Conservation (phyloP, 192 early-diverging fungal species). For the Backusella macrospora region DNA sequence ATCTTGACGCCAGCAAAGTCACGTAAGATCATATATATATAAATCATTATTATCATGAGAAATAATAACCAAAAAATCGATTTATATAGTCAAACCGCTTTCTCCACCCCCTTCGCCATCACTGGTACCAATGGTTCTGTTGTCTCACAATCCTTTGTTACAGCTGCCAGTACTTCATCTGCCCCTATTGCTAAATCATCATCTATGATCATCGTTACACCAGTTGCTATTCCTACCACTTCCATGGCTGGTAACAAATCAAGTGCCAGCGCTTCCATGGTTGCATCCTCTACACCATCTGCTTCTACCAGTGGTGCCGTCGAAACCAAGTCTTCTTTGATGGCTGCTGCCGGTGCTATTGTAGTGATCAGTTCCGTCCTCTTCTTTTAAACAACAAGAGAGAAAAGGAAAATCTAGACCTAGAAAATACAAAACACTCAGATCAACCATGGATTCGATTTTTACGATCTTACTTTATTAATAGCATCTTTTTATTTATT, state of each 20-base stretch:
- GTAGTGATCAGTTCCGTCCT: not conserved
- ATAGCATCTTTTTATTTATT: too few relatives aligned
- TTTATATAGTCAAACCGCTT: not conserved
- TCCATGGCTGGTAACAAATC: not conserved
- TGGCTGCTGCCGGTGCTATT: not conserved
- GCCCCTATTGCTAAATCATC: not conserved
- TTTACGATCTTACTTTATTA: not conserved
- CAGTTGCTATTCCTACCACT: not conserved
- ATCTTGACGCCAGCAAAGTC: conserved; percentile 5
- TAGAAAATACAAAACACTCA: not conserved
- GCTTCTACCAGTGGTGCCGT: not conserved
- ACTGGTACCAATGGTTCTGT: conserved; percentile 13
- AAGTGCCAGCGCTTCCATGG: not conserved
- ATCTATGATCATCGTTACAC: not conserved
- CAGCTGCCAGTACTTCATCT: not conserved
- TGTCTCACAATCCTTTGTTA: conserved; percentile 16
- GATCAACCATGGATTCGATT: not conserved
- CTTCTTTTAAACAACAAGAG: conserved; percentile 15
- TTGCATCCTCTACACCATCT: not conserved
- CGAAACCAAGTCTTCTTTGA: not conserved
- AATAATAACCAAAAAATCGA: not conserved
- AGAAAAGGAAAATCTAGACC: not conserved
- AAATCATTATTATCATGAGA: not conserved
- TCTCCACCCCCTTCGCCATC: conserved; percentile 9
- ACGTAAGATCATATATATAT: conserved; percentile 11